These are phyloP conservation scores for Favolaschia claudopus DNA, from an alignment of 768 basidiomycete species.

Conservation along the genomic window DNA sequence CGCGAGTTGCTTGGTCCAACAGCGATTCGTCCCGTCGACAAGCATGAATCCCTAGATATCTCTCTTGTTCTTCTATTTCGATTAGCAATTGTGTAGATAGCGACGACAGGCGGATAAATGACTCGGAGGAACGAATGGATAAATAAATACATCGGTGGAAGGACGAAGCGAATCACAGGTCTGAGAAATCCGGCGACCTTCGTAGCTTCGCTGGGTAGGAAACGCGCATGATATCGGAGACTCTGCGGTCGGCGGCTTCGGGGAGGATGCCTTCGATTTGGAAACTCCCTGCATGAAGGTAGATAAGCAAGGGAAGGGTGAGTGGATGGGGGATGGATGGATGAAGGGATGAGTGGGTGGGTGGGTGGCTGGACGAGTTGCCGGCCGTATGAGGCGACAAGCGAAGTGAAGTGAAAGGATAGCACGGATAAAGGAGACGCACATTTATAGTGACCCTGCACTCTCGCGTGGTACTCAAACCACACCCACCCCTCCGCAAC, in stretches of 20 bases:
- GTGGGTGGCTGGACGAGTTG: too few relatives aligned
- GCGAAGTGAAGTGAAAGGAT: too few relatives aligned
- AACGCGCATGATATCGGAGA: conserved; percentile 15
- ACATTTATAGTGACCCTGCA: conserved; percentile 28
- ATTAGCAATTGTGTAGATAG: too few relatives aligned
- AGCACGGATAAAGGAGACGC: background rate
- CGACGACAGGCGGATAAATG: too few relatives aligned
- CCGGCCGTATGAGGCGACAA: too few relatives aligned
- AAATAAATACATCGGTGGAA: too few relatives aligned
- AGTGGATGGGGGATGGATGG: background rate
- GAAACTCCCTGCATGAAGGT: conserved; percentile 22
- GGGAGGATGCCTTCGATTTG: conserved; percentile 22
- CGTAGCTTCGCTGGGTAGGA: conserved; percentile 23
- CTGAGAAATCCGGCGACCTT: conserved; percentile 24
- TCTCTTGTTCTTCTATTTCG: too few relatives aligned
- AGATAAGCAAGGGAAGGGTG: background rate
- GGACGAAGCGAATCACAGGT: too few relatives aligned
- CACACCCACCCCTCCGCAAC: conserved; percentile 28
- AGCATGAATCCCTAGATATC: too few relatives aligned
- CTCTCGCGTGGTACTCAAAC: conserved; percentile 27
- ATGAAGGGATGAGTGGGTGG: background rate
- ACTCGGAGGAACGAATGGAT: too few relatives aligned
- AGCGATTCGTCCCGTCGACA: too few relatives aligned
- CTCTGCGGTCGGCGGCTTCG: conserved; percentile 5
- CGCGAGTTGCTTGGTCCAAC: too few relatives aligned